Base-by-base conservation (phyloP, 805 yeast genomes). In the Maudiozyma pseudohumilis region DNA sequence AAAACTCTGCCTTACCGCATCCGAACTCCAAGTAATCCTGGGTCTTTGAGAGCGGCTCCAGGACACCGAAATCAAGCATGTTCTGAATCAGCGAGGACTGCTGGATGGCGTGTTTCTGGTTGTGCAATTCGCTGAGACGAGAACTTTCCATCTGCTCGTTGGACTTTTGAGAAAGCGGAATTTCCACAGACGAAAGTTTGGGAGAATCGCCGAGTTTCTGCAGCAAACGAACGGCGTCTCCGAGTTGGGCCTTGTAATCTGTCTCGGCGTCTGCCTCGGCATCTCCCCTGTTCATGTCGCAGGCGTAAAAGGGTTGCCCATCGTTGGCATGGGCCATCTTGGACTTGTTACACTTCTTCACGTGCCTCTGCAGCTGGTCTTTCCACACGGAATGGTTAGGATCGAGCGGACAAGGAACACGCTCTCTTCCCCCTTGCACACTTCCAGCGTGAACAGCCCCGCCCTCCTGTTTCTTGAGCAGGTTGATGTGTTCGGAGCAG, bases 1-100 rank as follows among this genome's bases (percentile, higher is more conserved):
- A 71, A 18, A 87, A 66, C 53, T 88, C 96, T 2, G 84, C 95
- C 44, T 88, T 72, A 0, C 96, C 96, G 56, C 95, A 83, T 0
- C 96, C 96, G 64, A 85, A 86, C 58, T 87, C 96, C 21, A 81
- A 54, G 52, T 75, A 74, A 35, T 66, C 60, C 24, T 48, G 38
- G 2, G 13, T 47, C 40, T 2, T 54, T 29, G 9, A 2, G 16
- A 9, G 20, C 17, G 16, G 13, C 1, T 58, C 55, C 27, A 80
- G 59, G 6, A 79, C 51, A 0, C 53, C 53, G 12, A 56, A 44
- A 4, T 59, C 53, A 18, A 68, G 64, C 49, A 87, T 56, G 43
- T 81, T 81, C 2, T 83, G 86, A 12, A 83, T 80, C 40, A 87
- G 55, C 2, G 94, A 80, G 0, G 87, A 70, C 55, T 87, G 96